Evolutionary conservation across 192 early-diverging fungal genomes (phyloP), one percentile per base, ranked within the genome.

Genomic region (Endogone sp.): DNA sequence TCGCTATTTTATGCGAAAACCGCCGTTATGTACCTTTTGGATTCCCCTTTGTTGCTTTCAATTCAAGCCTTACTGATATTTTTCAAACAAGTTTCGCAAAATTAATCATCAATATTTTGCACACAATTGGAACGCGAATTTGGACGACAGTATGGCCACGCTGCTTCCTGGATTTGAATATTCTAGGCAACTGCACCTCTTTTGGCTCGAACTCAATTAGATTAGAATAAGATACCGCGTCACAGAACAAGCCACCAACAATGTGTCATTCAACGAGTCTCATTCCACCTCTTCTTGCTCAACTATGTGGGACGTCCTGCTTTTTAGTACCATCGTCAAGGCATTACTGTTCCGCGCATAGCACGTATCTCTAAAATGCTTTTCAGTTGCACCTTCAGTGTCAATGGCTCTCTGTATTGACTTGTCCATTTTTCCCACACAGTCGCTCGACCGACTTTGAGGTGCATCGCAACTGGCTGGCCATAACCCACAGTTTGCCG

Each of bases 371-470:
- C 16, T 66, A 3, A 55, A 63, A 60, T 66, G 56, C 25, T 8
- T 20, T 57, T 28, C 54, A 49, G 0, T 49, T 49, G 37, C 37
- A n/a, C n/a, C n/a, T n/a, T n/a, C n/a, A n/a, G 70, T 20, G 44
- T 9, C 25, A 20, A 24, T 26, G 23, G n/a, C 30, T 55, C 29
- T 37, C 49, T 20, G 49, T 37, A 64, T 49, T 13, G 4, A 32
- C 56, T 27, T 62, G 11, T 37, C 23, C 63, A 11, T 4, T 4
- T 28, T 63, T 29, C 27, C 20, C 69, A n/a, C 31, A 27, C 74
- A 89, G 88, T 73, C 86, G 85, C 57, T 99, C 97, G 63, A 99
- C 97, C 22, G 97, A 99, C 83, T 99, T 99, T 86, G 97, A 99
- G 80, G 97, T 99, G 23, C 97, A 99, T 78, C 87, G 95, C 65